Evolutionary conservation across 2,329 filamentous ascomycete genomes (phyloP).

Genomic region (Epichloe baconii): DNA sequence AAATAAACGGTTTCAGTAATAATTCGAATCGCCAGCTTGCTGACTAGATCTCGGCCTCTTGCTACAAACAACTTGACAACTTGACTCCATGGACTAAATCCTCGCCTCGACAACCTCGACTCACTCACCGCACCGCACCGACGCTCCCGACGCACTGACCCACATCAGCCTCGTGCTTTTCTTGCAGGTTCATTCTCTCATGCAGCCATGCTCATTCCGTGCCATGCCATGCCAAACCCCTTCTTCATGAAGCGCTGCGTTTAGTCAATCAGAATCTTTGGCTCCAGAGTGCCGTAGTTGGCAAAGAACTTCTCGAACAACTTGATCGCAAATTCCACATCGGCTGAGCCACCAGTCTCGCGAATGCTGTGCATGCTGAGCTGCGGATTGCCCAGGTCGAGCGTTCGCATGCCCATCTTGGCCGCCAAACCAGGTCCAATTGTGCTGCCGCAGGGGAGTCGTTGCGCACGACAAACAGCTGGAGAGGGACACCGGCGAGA

Average conservation of each 20-base stretch:
- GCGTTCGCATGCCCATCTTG: conserved; percentile 70
- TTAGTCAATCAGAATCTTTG: conserved; percentile 72
- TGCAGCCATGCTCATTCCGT: too few species aligned
- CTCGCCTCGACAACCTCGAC: not conserved
- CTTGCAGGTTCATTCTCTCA: too few species aligned
- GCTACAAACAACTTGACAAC: too few species aligned
- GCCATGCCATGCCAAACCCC: not conserved
- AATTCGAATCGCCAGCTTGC: too few species aligned
- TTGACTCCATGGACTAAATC: too few species aligned
- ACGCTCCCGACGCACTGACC: too few species aligned
- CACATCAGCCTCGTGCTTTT: too few species aligned
- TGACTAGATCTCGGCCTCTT: too few species aligned
- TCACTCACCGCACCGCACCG: too few species aligned
- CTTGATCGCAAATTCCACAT: conserved; percentile 75
- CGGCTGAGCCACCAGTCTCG: conserved; percentile 78
- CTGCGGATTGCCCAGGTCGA: conserved; percentile 90
- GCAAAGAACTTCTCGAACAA: conserved; percentile 82
- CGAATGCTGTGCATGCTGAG: conserved; percentile 95
- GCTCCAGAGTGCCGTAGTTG: conserved; percentile 70
- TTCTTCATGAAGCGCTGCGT: not conserved
- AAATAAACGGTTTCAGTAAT: too few species aligned
- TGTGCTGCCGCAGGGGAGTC: conserved; percentile 91
- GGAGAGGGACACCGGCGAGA: conserved; percentile 65
- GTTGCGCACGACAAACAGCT: conserved; percentile 93
- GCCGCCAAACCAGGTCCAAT: conserved; percentile 96